Percentiles rank a stretch among this genome's conserved stretches.
phyloP scores from a whole-genome alignment of 495 filamentous ascomycete genomes.

The Penicillium soppii region DNA sequence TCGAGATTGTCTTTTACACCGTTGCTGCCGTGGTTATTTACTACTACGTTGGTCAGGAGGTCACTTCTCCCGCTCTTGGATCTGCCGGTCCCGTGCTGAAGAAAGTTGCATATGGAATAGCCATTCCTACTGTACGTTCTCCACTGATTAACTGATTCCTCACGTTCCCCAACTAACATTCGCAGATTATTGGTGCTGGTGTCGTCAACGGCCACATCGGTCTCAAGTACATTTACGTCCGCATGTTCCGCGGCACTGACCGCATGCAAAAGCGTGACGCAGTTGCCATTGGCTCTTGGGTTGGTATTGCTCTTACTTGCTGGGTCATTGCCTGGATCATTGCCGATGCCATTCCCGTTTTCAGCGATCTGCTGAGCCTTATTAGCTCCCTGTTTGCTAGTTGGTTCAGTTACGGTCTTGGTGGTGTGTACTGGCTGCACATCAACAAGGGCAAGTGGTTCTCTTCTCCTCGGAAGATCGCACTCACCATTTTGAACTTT shows the following conservation, averaged over 20 bases:
- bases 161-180: slow-evolving; percentile 10
- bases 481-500: slow-evolving; percentile 35
- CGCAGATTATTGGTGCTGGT: slow-evolving; percentile 33
- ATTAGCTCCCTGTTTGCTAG: slow-evolving; percentile 36
- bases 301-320: slow-evolving; percentile 51
- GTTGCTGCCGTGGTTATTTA: slow-evolving; percentile 56
- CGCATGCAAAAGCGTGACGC: slow-evolving; percentile 57
- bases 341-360: slow-evolving; percentile 71
- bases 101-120: slow-evolving; percentile 73
- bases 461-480: slow-evolving; percentile 33
- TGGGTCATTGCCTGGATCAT: slow-evolving; percentile 71
- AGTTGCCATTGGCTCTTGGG: slow-evolving; percentile 50
- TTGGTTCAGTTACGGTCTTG: slow-evolving; percentile 44
- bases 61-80: slow-evolving; percentile 68
- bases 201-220: slow-evolving; percentile 62
- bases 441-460: slow-evolving; percentile 40
- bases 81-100: slow-evolving; percentile 60
- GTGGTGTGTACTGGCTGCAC: slow-evolving; percentile 46
- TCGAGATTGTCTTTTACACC: slow-evolving; percentile 63
- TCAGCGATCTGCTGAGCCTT: slow-evolving; percentile 60
- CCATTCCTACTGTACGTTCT: slow-evolving; percentile 57
- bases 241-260: slow-evolving; percentile 55
- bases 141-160: background rate
- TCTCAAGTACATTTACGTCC: slow-evolving; percentile 64
- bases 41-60: slow-evolving; percentile 61